Conservation (phyloP, 108 stramenopile genomes). For the Fragilaria radians region DNA sequence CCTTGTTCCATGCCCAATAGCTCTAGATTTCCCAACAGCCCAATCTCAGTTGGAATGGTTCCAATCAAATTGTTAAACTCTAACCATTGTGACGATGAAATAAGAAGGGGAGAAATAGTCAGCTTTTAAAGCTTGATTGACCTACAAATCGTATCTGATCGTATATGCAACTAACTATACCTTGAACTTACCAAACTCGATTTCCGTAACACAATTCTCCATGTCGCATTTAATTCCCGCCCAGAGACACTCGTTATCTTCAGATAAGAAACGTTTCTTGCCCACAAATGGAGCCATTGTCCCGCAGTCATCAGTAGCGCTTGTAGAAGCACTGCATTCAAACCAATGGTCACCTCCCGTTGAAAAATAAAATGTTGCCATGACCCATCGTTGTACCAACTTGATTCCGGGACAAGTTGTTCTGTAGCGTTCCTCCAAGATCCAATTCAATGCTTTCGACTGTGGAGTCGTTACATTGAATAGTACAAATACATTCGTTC, state of each 20-base stretch:
- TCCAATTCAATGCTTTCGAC: constrained; percentile 35
- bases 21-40: constrained; percentile 33
- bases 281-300: constrained; percentile 17
- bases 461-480: constrained; percentile 22
- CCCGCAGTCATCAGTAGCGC: constrained; percentile 25
- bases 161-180: not conserved
- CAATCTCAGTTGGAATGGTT: constrained; percentile 47
- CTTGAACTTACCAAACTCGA: constrained; percentile 28
- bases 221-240: constrained; percentile 43
- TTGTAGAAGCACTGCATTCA: constrained; percentile 21
- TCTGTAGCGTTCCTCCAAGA: constrained; percentile 22
- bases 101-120: constrained; percentile 2
- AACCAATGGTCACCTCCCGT: constrained; percentile 57
- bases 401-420: constrained; percentile 17
- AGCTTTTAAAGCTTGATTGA: not conserved
- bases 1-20: constrained; percentile 45
- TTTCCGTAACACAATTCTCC: constrained; percentile 27
- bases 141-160: not conserved
- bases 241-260: constrained; percentile 42
- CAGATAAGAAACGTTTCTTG: constrained; percentile 24
- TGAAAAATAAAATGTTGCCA: constrained; percentile 71
- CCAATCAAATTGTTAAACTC: constrained; percentile 53
- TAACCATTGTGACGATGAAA: constrained; percentile 3
- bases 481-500: constrained; percentile 14
- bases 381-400: constrained; percentile 58